Evolutionary conservation across 441 rosid species (phyloP), one percentile per base, ranked within the genome.

Genomic region (Aleurites moluccanus): DNA sequence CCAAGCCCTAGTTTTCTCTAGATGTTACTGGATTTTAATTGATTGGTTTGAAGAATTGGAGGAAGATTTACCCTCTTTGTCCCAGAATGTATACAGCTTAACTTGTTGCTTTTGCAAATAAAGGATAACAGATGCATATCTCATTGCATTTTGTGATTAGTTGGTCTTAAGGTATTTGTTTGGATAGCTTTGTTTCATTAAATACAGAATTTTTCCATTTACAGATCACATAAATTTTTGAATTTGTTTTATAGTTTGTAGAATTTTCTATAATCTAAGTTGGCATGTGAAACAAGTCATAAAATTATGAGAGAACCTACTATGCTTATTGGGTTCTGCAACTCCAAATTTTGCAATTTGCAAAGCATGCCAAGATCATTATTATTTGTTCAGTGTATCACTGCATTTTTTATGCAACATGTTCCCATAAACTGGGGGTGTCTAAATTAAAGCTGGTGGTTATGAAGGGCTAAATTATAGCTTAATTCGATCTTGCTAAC

Each of bases 11-110:
- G 3, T 13, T 44, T 57, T n/a, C 40, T 57, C 49, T 21, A 4
- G 9, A 57, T 57, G 57, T 59, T 64, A 28, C 66, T 25, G 42
- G 15, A 59, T 25, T 35, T 67, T 20, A 13, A 49, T 8, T 63
- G 62, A 52, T 8, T 73, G 15, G 16, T 20, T 64, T 62, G 67
- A 64, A 38, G 68, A 62, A n/a, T 64, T 64, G n/a, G 52, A 67
- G 21, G 16, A 57, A 53, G 53, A 13, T 33, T 7, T 50, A 45
- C 59, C 28, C 42, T 9, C 18, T 15, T 40, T 53, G 15, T 18
- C 33, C 33, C 38, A 11, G 10, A 27, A n/a, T 44, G 21, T 35
- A 64, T 16, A n/a, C 38, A n/a, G 30, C 6, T 63, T 27, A n/a
- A 20, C 1, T 53, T 74, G 21, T 13, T 18, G 56, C 65, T 55